Conservation (phyloP, 163 green algal species). For the Chlorella variabilis region DNA sequence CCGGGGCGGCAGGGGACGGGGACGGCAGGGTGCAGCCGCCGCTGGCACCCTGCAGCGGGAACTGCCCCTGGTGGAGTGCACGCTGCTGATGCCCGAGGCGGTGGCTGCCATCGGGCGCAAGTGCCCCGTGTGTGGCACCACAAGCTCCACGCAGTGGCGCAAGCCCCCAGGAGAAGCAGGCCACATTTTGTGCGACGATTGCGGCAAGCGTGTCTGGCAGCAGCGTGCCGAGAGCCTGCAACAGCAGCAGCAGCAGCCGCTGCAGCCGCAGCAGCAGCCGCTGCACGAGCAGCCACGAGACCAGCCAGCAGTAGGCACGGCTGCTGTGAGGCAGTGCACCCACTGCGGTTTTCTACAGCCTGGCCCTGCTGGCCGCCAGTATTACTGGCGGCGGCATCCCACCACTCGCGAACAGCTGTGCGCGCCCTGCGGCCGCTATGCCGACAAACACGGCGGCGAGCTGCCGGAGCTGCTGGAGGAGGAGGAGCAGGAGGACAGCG, state of each 20-base stretch:
- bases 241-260: not conserved
- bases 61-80: not conserved
- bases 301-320: not conserved
- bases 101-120: not conserved
- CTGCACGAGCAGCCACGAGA: not conserved
- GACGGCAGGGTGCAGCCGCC: no score
- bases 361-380: no score
- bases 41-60: not conserved
- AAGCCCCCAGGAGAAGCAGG: not conserved
- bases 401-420: no score
- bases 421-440: no score
- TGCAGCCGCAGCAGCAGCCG: not conserved
- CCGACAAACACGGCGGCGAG: not conserved
- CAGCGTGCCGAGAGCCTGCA: not conserved
- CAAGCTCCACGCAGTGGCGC: not conserved
- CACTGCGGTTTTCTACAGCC: no score
- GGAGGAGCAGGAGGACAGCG: not conserved
- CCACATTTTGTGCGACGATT: constrained; percentile 11
- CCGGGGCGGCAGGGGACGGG: not conserved
- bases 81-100: not conserved
- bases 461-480: not conserved
- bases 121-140: not conserved
- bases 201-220: constrained; percentile 14
- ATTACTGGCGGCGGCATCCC: no score
- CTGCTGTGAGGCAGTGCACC: no score